These are phyloP conservation scores for Mallotus nudiflorus DNA, from an alignment of 345 rosid genomes.

Conservation along the genomic window DNA sequence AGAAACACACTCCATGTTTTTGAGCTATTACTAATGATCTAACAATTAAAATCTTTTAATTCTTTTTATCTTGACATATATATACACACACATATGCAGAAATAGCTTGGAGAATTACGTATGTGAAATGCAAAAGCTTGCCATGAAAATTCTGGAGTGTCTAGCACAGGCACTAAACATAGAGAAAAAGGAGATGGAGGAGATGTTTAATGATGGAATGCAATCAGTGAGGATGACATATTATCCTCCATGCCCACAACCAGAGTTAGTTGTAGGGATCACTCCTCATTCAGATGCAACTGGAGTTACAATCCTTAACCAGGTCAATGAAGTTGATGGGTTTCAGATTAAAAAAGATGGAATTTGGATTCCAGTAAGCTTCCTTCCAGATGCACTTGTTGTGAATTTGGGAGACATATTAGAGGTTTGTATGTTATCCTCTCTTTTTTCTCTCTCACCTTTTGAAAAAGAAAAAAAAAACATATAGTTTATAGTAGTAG, in stretches of 20 bases:
- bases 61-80: too few species aligned
- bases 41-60: too few species aligned
- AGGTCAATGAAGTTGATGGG: slow-evolving; percentile 28
- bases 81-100: slow-evolving; percentile 24
- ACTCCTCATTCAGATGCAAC: slow-evolving; percentile 25
- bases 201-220: slow-evolving; percentile 39
- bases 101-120: slow-evolving; percentile 28
- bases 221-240: slow-evolving; percentile 35
- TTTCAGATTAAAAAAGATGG: slow-evolving; percentile 24
- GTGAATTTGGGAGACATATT: slow-evolving; percentile 32
- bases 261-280: slow-evolving; percentile 17
- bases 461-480: neutral
- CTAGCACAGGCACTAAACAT: slow-evolving; percentile 27
- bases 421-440: slow-evolving; percentile 11
- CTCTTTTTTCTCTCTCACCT: too few species aligned
- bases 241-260: slow-evolving; percentile 30
- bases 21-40: too few species aligned
- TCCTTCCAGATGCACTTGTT: slow-evolving; percentile 21
- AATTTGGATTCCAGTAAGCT: slow-evolving; percentile 20
- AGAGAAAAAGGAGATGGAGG: slow-evolving; percentile 24
- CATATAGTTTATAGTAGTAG: too few species aligned
- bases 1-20: too few species aligned
- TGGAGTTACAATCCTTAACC: slow-evolving; percentile 28
- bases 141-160: slow-evolving; percentile 27
- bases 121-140: slow-evolving; percentile 29